A percentile compares a stretch with the other conserved stretches of the same genome.
phyloP scores from a whole-genome alignment of 2,329 filamentous ascomycete species.

The Penicillium sp. region DNA sequence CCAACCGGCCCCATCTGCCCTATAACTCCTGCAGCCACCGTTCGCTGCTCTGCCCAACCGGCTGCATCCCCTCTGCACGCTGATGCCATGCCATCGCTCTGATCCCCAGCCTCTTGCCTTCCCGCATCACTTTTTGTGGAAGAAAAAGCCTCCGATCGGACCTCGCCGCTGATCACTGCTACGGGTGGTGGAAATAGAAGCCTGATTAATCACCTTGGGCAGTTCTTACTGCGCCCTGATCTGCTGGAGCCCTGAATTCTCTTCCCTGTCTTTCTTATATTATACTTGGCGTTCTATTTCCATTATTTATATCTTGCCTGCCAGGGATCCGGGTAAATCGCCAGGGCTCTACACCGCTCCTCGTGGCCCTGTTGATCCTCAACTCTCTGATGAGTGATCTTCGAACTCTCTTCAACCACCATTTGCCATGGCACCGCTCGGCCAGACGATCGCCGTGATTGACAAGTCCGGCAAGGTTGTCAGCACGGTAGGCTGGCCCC shows the following conservation, averaged over 20 bases:
- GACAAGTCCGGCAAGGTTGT: constrained; percentile 91
- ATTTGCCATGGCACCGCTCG: constrained; percentile 31
- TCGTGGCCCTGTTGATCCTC: constrained; percentile 8
- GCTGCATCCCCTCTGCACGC: constrained; percentile 10
- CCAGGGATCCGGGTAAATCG: constrained; percentile 1
- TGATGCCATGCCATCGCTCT: constrained; percentile 14
- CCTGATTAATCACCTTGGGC: constrained; percentile 12
- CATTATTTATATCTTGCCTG: constrained; percentile 8
- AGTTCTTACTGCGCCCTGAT: background rate
- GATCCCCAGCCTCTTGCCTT: constrained; percentile 16
- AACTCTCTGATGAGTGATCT: constrained; percentile 17
- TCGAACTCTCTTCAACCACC: constrained; percentile 15
- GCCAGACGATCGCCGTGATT: constrained; percentile 82
- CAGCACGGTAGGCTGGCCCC: constrained; percentile 64
- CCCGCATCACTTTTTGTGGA: constrained; percentile 13
- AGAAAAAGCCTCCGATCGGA: constrained; percentile 11
- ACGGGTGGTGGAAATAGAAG: background rate
- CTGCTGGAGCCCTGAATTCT: background rate
- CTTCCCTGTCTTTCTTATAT: background rate
- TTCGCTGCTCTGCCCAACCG: constrained; percentile 25
- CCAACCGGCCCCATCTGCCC: constrained; percentile 14
- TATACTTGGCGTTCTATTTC: background rate
- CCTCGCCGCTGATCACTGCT: constrained; percentile 12
- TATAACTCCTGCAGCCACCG: constrained; percentile 10
- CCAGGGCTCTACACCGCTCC: constrained; percentile 15